Evolutionary conservation across 306 rosid genomes (phyloP).

Genomic region (Prunus mongolica): DNA sequence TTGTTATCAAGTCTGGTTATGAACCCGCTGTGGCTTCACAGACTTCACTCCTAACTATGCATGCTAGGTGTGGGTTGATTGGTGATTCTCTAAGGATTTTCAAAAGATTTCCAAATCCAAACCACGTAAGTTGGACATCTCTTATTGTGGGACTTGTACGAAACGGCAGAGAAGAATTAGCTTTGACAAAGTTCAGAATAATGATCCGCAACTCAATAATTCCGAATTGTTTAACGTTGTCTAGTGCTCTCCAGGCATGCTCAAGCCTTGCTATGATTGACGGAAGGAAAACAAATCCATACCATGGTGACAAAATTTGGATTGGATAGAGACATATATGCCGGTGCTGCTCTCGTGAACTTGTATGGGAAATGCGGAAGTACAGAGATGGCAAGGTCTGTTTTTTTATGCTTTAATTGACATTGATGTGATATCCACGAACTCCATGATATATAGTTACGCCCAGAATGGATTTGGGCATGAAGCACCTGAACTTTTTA

Average conservation of each 20-base stretch:
- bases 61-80: slow-evolving; percentile 51
- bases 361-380: slow-evolving; percentile 73
- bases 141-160: slow-evolving; percentile 57
- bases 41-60: slow-evolving; percentile 70
- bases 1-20: slow-evolving; percentile 52
- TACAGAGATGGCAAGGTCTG: slow-evolving; percentile 51
- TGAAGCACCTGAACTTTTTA: slow-evolving; percentile 51
- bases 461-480: slow-evolving; percentile 61
- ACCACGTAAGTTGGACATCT: slow-evolving; percentile 73
- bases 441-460: slow-evolving; percentile 63
- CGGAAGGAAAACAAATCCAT: slow-evolving; percentile 56
- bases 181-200: slow-evolving; percentile 46
- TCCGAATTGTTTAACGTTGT: slow-evolving; percentile 59
- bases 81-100: slow-evolving; percentile 58
- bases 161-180: slow-evolving; percentile 60
- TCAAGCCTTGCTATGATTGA: slow-evolving; percentile 66
- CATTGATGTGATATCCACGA: slow-evolving; percentile 45
- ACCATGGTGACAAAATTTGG: slow-evolving; percentile 42
- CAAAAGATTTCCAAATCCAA: slow-evolving; percentile 42
- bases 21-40: slow-evolving; percentile 57
- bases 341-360: slow-evolving; percentile 53
- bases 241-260: slow-evolving; percentile 65
- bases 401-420: slow-evolving; percentile 16
- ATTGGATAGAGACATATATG: slow-evolving; percentile 44
- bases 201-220: slow-evolving; percentile 44